phyloP scores from a whole-genome alignment of 208 protist species.

The Giardia duodenalis region DNA sequence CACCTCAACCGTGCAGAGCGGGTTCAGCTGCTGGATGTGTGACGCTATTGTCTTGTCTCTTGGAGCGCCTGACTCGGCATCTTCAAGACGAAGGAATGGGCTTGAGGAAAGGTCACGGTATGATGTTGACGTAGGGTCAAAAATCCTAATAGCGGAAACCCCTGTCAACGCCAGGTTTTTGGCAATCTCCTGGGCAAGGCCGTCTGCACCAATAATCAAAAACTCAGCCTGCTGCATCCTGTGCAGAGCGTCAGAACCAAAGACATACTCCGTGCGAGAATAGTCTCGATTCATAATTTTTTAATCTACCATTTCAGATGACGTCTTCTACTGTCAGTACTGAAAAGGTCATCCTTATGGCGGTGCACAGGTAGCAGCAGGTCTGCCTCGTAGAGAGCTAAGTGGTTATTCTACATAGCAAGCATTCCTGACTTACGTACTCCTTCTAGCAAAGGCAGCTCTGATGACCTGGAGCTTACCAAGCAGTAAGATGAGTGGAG shows the following conservation, averaged over 20 bases:
- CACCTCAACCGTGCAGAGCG: slow-evolving; percentile 11
- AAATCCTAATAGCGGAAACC: slow-evolving; percentile 30
- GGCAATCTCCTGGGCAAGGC: slow-evolving; percentile 31
- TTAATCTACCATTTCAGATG: no score
- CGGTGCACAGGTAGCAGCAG: no score
- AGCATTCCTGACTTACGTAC: no score
- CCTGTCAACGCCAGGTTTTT: slow-evolving; percentile 41
- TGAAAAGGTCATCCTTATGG: no score
- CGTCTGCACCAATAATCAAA: slow-evolving; percentile 30
- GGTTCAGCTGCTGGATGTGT: slow-evolving; percentile 39
- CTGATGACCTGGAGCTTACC: no score
- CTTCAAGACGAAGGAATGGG: slow-evolving; percentile 34
- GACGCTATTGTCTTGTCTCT: neutral
- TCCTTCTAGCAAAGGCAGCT: no score
- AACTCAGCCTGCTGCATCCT: slow-evolving; percentile 25
- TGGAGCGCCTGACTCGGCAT: slow-evolving; percentile 30
- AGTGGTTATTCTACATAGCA: no score
- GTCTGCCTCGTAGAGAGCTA: no score
- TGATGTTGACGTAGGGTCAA: slow-evolving; percentile 25
- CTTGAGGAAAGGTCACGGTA: slow-evolving; percentile 36
- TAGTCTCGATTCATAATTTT: slow-evolving; percentile 33
- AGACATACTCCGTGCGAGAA: slow-evolving; percentile 28
- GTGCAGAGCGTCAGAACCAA: slow-evolving; percentile 37
- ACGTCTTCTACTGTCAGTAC: no score
- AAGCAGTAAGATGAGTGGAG: no score